Percentiles rank a stretch among this genome's conserved stretches.
phyloP scores from a whole-genome alignment of 2,329 filamentous ascomycete genomes.

The Ophiosphaerella herpotricha region DNA sequence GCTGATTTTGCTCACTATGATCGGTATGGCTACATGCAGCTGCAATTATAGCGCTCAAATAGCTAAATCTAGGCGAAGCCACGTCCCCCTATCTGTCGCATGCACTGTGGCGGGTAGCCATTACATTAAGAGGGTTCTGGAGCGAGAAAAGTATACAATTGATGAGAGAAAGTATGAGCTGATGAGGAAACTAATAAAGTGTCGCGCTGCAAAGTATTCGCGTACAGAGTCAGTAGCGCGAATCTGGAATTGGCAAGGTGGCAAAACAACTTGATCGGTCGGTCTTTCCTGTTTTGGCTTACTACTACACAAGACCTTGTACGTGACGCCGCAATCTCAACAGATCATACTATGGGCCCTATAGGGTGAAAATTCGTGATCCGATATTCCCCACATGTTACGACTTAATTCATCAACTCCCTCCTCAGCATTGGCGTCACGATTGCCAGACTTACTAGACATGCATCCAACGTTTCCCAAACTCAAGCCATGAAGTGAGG shows the following conservation, averaged over 20 bases:
- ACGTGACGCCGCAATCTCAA: background rate
- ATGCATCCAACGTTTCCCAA: background rate
- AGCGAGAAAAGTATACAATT: slow-evolving; percentile 6
- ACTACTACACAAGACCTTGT: slow-evolving; percentile 2
- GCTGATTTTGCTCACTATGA: slow-evolving; percentile 10
- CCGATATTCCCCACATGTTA: no score
- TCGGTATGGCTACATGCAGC: slow-evolving; percentile 18
- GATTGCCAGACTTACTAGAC: no score
- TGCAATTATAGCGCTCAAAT: slow-evolving; percentile 9
- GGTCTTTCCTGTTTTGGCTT: slow-evolving; percentile 5
- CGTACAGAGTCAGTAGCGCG: slow-evolving; percentile 14
- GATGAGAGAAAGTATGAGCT: slow-evolving; percentile 10
- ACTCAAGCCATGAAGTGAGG: background rate
- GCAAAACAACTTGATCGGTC: slow-evolving; percentile 17
- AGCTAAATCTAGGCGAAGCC: slow-evolving; percentile 3
- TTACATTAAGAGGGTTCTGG: slow-evolving; percentile 2
- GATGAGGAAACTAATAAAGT: slow-evolving; percentile 14
- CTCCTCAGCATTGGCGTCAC: no score
- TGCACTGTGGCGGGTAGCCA: background rate
- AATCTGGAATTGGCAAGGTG: slow-evolving; percentile 14
- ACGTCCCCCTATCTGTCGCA: background rate
- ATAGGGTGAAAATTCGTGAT: no score
- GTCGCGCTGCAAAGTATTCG: slow-evolving; percentile 19
- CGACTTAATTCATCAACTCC: no score
- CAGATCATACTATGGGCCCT: no score